These are phyloP conservation scores for Boletus semigastroideus DNA, from an alignment of 1,284 basidiomycete genomes.

Conservation along the genomic window DNA sequence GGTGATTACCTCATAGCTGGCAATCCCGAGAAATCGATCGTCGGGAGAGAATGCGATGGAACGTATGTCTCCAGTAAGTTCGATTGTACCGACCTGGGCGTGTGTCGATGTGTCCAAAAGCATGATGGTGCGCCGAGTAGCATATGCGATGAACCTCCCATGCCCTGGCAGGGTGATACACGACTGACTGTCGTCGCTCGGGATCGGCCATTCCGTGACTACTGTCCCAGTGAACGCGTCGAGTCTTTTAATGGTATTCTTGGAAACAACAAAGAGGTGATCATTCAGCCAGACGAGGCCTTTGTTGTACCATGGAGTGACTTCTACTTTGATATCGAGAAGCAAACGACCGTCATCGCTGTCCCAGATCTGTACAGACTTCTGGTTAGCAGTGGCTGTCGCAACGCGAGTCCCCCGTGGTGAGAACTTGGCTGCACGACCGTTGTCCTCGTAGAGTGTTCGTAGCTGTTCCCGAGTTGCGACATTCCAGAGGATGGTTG, in stretches of 20 bases:
- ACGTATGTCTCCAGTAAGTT: neutral
- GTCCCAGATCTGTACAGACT: no score
- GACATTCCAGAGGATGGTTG: neutral
- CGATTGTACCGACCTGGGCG: no score
- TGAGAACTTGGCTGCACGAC: neutral
- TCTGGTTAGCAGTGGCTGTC: no score
- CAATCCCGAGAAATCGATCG: neutral
- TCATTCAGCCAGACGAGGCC: neutral
- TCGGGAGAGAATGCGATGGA: no score
- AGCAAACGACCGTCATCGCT: no score
- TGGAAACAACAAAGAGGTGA: neutral
- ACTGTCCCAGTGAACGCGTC: neutral
- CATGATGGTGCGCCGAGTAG: neutral
- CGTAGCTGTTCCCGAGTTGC: neutral
- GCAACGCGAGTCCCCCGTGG: no score
- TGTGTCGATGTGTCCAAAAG: no score
- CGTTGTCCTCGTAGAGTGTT: no score
- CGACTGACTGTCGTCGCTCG: no score
- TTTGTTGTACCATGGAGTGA: neutral
- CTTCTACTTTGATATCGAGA: no score
- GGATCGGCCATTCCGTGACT: neutral
- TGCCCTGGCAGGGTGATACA: neutral
- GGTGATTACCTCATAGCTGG: no score
- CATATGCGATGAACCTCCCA: neutral
- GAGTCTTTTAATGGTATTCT: neutral